Percentiles rank a stretch among this genome's conserved stretches.
Conservation (phyloP, 176 grass and related monocot genomes). For the Musa itinerans region DNA sequence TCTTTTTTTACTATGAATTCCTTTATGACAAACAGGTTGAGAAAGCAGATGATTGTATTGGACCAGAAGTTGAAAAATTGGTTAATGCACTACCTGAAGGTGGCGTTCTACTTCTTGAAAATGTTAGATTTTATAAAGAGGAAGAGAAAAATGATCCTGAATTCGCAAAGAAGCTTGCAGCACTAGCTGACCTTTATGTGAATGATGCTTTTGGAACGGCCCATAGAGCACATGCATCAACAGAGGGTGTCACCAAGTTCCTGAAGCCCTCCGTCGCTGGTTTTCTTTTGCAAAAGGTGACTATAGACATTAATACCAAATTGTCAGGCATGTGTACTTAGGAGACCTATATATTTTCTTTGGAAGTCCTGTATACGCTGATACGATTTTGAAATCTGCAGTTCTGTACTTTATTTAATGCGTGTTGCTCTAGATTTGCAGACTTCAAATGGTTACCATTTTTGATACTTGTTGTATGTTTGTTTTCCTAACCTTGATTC, state of each 20-base stretch:
- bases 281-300: slow-evolving; percentile 48
- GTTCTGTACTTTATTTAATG: neutral
- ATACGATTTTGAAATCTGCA: neutral
- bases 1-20: neutral
- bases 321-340: neutral
- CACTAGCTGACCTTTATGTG: slow-evolving; percentile 39
- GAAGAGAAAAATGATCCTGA: slow-evolving; percentile 49
- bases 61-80: slow-evolving; percentile 40
- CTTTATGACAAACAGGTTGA: slow-evolving; percentile 22
- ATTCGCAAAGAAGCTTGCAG: slow-evolving; percentile 44
- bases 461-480: neutral
- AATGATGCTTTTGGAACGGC: slow-evolving; percentile 54
- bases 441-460: neutral
- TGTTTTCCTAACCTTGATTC: neutral
- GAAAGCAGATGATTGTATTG: slow-evolving; percentile 42
- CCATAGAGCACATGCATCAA: slow-evolving; percentile 45
- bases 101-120: slow-evolving; percentile 39
- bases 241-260: slow-evolving; percentile 42
- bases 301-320: neutral
- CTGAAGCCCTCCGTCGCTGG: slow-evolving; percentile 43
- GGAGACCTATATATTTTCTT: neutral
- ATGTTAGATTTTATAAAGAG: slow-evolving; percentile 51
- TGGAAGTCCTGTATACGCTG: neutral
- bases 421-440: no score
- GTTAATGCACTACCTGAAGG: slow-evolving; percentile 35